These are phyloP conservation scores for Rhododendron molle DNA, from an alignment of 148 eudicot genomes.

Conservation along the genomic window DNA sequence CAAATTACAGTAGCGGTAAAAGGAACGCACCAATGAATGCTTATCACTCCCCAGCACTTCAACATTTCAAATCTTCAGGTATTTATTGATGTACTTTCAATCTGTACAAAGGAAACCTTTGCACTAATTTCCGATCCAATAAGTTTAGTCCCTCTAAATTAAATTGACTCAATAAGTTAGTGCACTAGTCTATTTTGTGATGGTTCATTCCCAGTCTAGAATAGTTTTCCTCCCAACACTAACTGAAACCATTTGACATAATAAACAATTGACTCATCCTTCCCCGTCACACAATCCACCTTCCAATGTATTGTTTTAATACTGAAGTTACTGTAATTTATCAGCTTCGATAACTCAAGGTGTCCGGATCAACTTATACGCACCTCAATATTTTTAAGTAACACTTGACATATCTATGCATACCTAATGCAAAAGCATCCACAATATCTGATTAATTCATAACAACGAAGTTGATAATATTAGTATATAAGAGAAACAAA, in stretches of 20 bases:
- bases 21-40: not conserved
- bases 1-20: not conserved
- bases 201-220: not conserved
- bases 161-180: not conserved
- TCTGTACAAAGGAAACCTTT: not conserved
- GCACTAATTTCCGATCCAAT: not conserved
- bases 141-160: not conserved
- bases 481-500: not conserved
- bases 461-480: not conserved
- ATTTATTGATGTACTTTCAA: not conserved
- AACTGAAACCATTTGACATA: not conserved
- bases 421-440: not conserved
- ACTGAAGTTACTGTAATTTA: not conserved
- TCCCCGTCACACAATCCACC: not conserved
- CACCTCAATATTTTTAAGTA: no score
- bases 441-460: not conserved
- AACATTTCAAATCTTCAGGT: not conserved
- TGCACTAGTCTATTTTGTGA: not conserved
- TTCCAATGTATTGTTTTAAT: not conserved
- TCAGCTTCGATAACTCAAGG: not conserved
- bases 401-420: not conserved
- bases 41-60: not conserved
- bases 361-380: no score
- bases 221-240: not conserved
- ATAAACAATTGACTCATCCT: not conserved